Evolutionary conservation across 768 basidiomycete genomes (phyloP), one percentile per base, ranked within the genome.

Genomic region (Boletus reticuloceps): DNA sequence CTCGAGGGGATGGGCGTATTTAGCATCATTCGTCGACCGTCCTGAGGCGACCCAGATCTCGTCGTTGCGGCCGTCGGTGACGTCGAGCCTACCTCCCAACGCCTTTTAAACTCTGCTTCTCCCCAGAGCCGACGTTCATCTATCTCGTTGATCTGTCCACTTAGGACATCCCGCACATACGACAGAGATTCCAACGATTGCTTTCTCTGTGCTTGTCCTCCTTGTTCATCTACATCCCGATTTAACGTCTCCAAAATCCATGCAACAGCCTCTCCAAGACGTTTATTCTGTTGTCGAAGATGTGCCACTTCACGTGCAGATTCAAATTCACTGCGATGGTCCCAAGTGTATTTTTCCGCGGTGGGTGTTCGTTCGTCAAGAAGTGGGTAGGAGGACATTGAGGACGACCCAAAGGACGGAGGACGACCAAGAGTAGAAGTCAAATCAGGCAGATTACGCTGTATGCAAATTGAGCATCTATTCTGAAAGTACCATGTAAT

Each of bases 371-470:
- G 72, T 54, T 89, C 89, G 47, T 84, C 84, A 20, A 77, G 72
- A 38, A 91, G 71, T 4, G 88, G 87, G 64, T 87, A 87, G 3
- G 83, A 76, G 4, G 80, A 62, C 37, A 74, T 71, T 2, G 78
- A 66, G 3, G 73, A 58, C 22, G 71, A 58, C n/a, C 63, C 64
- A 16, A 71, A 70, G 7, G 74, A 59, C 6, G 77, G 78, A 6
- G 87, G 74, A 20, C 83, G 83, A 36, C 81, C 79, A 13, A 94
- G 76, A 13, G 85, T 83, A 10, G 81, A 80, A 12, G 87, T 77
- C n/a, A 94, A 64, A 60, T 96, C 94, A 3, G 94, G 92, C 13
- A 96, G 81, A 68, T 92, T 95, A 51, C 84, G 85, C 91, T 93
- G 58, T 52, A 38, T 53, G 13, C 47, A 58, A 50, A 25, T 59